Base-by-base conservation (phyloP, 345 rosid genomes). In the Hibiscus syriacus region DNA sequence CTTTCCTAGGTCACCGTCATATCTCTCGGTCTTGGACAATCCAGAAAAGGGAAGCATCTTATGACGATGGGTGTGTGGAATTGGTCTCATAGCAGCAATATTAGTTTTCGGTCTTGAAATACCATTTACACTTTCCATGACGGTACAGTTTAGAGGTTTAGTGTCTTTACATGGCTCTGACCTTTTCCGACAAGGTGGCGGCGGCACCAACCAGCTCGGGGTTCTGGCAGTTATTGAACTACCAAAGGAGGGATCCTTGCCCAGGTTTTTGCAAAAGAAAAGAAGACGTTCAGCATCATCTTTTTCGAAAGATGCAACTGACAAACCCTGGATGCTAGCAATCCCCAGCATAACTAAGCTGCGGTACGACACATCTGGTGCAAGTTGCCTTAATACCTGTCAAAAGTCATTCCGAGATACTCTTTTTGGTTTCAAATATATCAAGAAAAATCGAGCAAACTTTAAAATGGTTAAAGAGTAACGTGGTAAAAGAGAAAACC, bases 301-400 rank as follows among this genome's bases (percentile, higher is more conserved):
- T 75, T 90, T 90, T 74, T 92, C 98, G 74, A 95, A 95, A 58
- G 99, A 84, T 76, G 99, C 97, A 75, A 95, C 98, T 14, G 99
- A 78, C 68, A 91, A 72, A 54, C 99, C 99, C 74, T 95, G 98
- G 81, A 95, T 86, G 80, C 99, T 84, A 27, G 94, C 98, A 45
- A 95, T 86, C 70, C 99, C 99, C 69, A 95, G 84, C 82, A 85
- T 82, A 68, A 87, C 99, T 71, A 95, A 82, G 80, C 90, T 84
- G 59, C 90, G 98, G 76, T 90, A 90, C 26, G 92, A 84, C 58
- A 77, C 82, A 79, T 95, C 97, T 20, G 96, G 98, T 0, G 98
- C 98, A 39, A 95, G 78, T 81, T 95, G 98, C 78, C 92, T 85
- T 73, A 95, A 72, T 26, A 95, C 94, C 99, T 95, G 81, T 64